Base-by-base conservation (phyloP, 345 rosid species). In the Arabidopsis arenosa region DNA sequence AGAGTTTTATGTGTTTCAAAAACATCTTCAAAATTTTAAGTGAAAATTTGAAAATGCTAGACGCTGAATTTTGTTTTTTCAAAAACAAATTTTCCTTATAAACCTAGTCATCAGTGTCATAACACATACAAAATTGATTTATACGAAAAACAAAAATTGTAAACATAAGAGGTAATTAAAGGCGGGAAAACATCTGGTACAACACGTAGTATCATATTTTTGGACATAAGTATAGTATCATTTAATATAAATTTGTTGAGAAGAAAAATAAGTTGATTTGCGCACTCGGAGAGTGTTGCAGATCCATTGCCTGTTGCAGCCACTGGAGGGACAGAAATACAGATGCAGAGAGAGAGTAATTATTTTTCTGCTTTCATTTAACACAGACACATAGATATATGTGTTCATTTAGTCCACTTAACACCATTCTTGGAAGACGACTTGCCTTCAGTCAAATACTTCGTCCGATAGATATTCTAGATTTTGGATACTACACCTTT, bases 201-300 rank as follows among this genome's bases (percentile, higher is more conserved):
- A 28, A 28, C 32, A 28, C 32, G 32, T 28, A 28, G 32, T 28
- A 28, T 28, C 32, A 28, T 28, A 28, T 28, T 28, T 28, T 28
- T 28, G 32, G 32, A 28, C 32, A 28, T 28, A 28, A 35, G 37
- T 35, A 35, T 35, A 35, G 36, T 5, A 54, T 21, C 47, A 71
- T 15, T 23, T 23, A 23, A 23, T 23, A 1, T 23, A 17, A 13
- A 32, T 6, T 5, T 18, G 2, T 33, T 28, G 11, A 53, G 58
- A 21, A 60, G 30, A 14, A 53, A 49, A 60, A 11, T 2, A 43
- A 40, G 49, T 14, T 10, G 49, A 63, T 28, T 64, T 70, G 67
- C 70, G 64, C 70, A 70, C 75, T 76, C 75, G 70, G 80, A 76
- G 80, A 69, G 80, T 45, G 75, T 62, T 76, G 59, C 70, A 69